Evolutionary conservation across 306 rosid genomes (phyloP).

Genomic region (Alnus glutinosa): DNA sequence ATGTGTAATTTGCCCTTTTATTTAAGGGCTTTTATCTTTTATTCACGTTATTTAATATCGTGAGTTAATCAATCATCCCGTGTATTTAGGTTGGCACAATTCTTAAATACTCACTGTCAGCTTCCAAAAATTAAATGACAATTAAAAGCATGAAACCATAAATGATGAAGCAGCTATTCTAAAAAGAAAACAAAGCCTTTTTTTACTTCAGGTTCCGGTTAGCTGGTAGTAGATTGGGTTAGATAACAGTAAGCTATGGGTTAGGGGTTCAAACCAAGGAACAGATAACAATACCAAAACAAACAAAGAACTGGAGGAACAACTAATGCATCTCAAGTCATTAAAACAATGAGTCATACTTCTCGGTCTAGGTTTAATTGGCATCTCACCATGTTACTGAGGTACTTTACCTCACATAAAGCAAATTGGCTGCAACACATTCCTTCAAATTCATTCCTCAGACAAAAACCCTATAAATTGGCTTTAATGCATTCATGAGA

Average conservation of each 20-base stretch:
- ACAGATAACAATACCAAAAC: not conserved
- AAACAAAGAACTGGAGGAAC: not conserved
- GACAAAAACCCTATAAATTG: not conserved
- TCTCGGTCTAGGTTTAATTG: not conserved
- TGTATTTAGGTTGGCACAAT: not conserved
- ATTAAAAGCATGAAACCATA: not conserved
- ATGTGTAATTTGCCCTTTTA: not conserved
- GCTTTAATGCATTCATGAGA: not conserved
- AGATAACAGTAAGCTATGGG: not conserved
- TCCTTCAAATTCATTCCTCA: not conserved
- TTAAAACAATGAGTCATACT: not conserved
- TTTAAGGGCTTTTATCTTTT: not conserved
- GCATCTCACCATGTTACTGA: not conserved
- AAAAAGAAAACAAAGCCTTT: not conserved
- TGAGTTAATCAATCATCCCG: not conserved
- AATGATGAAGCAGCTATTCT: not conserved
- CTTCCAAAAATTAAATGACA: not conserved
- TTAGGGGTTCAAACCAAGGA: not conserved
- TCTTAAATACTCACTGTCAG: not conserved
- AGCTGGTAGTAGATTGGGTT: not conserved
- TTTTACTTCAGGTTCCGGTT: not conserved
- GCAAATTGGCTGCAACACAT: not conserved
- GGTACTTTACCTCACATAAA: not conserved
- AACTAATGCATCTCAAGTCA: not conserved
- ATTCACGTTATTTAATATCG: not conserved